Evolutionary conservation across 2,329 filamentous ascomycete species (phyloP), one percentile per base, ranked within the genome.

Genomic region (Alternaria gansuensis): DNA sequence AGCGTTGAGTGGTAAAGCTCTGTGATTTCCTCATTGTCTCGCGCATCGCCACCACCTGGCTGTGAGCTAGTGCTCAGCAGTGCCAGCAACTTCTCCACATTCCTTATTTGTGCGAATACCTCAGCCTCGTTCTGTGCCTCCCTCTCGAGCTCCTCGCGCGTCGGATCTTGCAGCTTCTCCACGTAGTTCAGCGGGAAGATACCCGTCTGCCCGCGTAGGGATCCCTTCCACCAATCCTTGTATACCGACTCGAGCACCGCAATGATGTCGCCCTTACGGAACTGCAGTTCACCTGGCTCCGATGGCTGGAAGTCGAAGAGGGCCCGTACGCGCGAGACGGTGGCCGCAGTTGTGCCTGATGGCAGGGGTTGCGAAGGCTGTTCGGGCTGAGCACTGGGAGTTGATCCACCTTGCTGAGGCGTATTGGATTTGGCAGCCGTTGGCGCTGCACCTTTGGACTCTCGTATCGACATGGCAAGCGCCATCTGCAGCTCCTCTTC

Each of bases 151-250:
- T 99, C 95, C 68, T 98, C 94, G 17, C 89, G 89, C 0, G 95
- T 98, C 5, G 95, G 95, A 73, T 99, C 95, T 54, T 93, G 88
- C 64, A 99, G 83, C 79, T 99, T 99, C 81, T 99, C 95, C 14
- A 99, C 95, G 74, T 99, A 99, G 81, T 99, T 99, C 65, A 99
- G 85, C 6, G 95, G 95, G 79, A 99, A 99, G 65, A 99, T 99
- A 69, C 95, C 95, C 6, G 93, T 97, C 78, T 97, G 92, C 21
- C 95, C 95, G 74, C 93, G 88, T 59, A 99, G 82, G 40, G 93
- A 96, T 1, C 95, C 95, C 70, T 96, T 94, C 95, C 95, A 99
- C 95, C 95, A 99, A 78, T 99, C 95, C 79, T 98, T 99, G 82
- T 96, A 99, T 2, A 98, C 95, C 1, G 93, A 97, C 79, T 98